Base-by-base conservation (phyloP, 1,139 yeast species). In the Geotrichum reessii region DNA sequence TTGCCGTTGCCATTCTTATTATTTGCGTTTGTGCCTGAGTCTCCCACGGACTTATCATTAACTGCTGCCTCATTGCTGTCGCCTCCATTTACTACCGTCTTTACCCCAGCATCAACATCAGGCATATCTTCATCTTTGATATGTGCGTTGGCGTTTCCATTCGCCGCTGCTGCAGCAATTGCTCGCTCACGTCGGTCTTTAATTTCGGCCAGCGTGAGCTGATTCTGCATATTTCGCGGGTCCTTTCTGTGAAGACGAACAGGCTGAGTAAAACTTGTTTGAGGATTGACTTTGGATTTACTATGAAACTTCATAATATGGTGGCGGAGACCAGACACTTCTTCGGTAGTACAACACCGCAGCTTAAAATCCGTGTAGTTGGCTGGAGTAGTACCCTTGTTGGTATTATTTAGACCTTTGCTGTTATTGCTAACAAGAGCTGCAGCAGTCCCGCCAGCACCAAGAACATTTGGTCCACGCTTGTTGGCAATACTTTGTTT, bases 171-270 rank as follows among this genome's bases (percentile, higher is more conserved):
- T 24, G 52, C 56, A 46, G 62, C 59, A 17, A 66, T 74, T 22
- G 61, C 59, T 81, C 87, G 64, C 79, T 79, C 63, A 62, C 76
- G 83, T 72, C 78, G 81, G 71, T 75, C 81, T 67, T 76, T 92
- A 58, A 82, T 74, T 64, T 84, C 89, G 64, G 81, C 77, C 63
- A 85, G 69, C 1, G 87, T 86, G 65, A 88, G 75, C 72, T 89
- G 96, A 68, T 87, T 88, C 69, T 89, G 97, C 70, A 92, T 77
- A 69, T 89, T 89, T 66, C 91, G 81, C 0, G 98, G 97, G 71
- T 92, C 98, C 70, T 92, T 91, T 65, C 98, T 80, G 71, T 91
- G 97, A 67, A 92, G 76, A 65, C 97, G 77, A 19, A 92, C 86
- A 0, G 99, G 99, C 61, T 81, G 81, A 56, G 83, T 84, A 71